Percentiles rank a stretch among this genome's conserved stretches.
Evolutionary conservation across 1,284 basidiomycete genomes (phyloP).

Genomic region (Leucoagaricus sp.): DNA sequence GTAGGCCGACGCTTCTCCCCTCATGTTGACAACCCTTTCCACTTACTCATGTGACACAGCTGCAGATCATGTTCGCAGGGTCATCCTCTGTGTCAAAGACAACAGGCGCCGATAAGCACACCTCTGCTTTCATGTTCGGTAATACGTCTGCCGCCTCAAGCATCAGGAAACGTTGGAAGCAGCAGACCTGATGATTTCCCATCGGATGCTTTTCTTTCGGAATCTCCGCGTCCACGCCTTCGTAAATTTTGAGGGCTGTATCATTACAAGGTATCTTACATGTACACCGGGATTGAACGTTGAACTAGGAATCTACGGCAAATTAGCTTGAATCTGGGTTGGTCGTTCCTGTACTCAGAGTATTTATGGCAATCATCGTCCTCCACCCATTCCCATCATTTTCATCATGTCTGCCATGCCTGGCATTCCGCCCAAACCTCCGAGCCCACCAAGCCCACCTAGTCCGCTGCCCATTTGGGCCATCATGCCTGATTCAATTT

Average conservation of each 20-base stretch:
- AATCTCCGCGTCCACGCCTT: neutral
- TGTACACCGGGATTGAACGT: neutral
- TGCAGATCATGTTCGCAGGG: conserved; percentile 63
- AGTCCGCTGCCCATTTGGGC: conserved; percentile 72
- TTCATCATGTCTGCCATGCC: conserved; percentile 79
- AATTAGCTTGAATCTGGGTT: neutral
- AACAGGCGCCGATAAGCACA: conserved; percentile 80
- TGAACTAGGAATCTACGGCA: neutral
- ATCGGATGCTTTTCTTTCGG: neutral
- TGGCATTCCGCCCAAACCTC: conserved; percentile 52
- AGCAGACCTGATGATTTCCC: conserved; percentile 15
- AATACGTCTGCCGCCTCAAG: conserved; percentile 72
- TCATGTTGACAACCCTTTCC: neutral
- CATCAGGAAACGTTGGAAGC: conserved; percentile 69
- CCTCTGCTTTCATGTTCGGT: conserved; percentile 75
- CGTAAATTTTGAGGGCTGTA: neutral
- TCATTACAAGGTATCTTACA: conserved; percentile 11
- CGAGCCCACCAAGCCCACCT: conserved; percentile 56
- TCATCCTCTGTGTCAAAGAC: conserved; percentile 60
- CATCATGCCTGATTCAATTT: conserved; percentile 71
- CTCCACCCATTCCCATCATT: conserved; percentile 80
- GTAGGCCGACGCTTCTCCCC: conserved; percentile 41
- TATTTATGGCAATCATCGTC: conserved; percentile 26
- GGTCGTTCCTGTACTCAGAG: neutral
- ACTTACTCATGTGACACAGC: neutral